These are phyloP conservation scores for Aquilaria yunnanensis DNA, from an alignment of 345 rosid species.

Conservation along the genomic window DNA sequence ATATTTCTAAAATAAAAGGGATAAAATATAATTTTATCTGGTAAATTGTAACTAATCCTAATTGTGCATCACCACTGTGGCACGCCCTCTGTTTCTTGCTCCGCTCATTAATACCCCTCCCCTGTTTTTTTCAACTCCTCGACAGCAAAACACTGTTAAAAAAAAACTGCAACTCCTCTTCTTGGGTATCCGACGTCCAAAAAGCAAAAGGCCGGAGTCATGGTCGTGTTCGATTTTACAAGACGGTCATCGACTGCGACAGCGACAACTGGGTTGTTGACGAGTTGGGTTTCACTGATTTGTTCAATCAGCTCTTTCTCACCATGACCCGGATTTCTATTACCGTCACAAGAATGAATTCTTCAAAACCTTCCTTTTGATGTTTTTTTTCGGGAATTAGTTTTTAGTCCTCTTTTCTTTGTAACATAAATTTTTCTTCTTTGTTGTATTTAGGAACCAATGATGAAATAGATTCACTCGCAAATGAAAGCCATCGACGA, in stretches of 20 bases:
- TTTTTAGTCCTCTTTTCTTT: neutral
- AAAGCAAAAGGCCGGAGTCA: slow-evolving; percentile 31
- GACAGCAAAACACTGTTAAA: no score
- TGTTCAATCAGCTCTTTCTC: slow-evolving; percentile 76
- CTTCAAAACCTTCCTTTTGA: no score
- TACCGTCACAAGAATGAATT: slow-evolving; percentile 36
- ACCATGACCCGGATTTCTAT: slow-evolving; percentile 90
- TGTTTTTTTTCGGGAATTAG: no score
- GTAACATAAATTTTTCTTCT: neutral
- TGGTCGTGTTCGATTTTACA: slow-evolving; percentile 75
- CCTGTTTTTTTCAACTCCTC: no score
- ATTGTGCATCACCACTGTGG: no score
- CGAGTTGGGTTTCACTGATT: slow-evolving; percentile 62
- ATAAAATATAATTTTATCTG: no score
- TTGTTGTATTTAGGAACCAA: slow-evolving; percentile 41
- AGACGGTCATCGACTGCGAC: slow-evolving; percentile 79
- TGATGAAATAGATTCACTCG: slow-evolving; percentile 71
- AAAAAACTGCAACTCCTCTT: neutral
- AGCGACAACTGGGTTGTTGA: slow-evolving; percentile 86
- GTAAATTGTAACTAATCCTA: no score
- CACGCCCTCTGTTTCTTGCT: no score
- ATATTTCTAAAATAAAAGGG: no score
- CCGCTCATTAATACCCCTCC: no score
- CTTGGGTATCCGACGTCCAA: neutral
- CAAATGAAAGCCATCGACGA: slow-evolving; percentile 55